Evolutionary conservation across 2,329 filamentous ascomycete species (phyloP).

Genomic region (Colletotrichum cereale): DNA sequence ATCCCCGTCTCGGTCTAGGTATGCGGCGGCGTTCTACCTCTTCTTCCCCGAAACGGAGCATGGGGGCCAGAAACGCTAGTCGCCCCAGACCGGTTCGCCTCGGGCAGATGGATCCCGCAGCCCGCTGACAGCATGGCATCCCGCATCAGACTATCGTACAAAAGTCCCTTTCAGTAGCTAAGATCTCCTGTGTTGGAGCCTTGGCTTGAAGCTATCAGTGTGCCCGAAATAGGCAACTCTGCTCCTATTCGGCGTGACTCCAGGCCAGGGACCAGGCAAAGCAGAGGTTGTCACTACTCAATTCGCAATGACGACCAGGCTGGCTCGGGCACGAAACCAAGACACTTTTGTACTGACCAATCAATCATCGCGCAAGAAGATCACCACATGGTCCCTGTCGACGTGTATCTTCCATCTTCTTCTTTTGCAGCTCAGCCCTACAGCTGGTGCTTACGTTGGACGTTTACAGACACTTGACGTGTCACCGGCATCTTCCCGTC

Average conservation of each 20-base stretch:
- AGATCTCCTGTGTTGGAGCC: background rate
- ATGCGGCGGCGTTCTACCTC: background rate
- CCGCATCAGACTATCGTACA: background rate
- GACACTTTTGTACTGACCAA: background rate
- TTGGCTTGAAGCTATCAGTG: background rate
- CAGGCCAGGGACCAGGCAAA: no score
- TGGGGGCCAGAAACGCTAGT: background rate
- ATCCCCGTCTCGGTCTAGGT: no score
- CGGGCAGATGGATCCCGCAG: background rate
- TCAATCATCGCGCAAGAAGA: background rate
- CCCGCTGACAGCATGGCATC: background rate
- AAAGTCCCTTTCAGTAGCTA: background rate
- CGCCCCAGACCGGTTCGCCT: background rate
- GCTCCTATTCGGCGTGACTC: no score
- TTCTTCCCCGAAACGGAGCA: background rate
- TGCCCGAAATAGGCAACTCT: background rate
- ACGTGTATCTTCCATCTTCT: constrained; percentile 13
- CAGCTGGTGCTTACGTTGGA: constrained; percentile 8
- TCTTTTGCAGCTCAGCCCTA: background rate
- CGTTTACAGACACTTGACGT: background rate
- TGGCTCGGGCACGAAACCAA: background rate
- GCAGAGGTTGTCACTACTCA: background rate
- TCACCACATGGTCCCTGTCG: background rate
- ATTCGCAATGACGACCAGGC: background rate
- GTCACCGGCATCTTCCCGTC: background rate